Percentiles rank a stretch among this genome's conserved stretches.
Evolutionary conservation across 345 rosid species (phyloP).

Genomic region (Psidium friedrichsthalianum): DNA sequence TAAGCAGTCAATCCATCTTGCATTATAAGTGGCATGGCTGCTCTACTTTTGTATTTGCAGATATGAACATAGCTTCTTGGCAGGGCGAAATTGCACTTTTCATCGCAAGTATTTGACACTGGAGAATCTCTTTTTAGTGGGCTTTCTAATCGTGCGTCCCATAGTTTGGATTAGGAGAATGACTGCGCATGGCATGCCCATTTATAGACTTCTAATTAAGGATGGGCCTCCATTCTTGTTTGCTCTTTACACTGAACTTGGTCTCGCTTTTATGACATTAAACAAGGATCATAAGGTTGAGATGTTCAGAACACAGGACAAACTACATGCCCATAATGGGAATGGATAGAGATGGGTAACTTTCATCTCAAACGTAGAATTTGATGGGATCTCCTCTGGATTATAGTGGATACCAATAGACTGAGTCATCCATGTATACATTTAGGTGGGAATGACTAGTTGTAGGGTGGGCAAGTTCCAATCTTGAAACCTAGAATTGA

Average conservation of each 20-base stretch:
- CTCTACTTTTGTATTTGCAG: background rate
- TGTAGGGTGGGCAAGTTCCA: background rate
- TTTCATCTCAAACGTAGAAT: background rate
- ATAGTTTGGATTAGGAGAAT: background rate
- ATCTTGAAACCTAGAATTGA: background rate
- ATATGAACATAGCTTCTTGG: background rate
- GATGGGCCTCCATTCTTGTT: background rate
- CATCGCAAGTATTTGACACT: background rate
- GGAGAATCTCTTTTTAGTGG: background rate
- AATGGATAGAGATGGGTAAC: background rate
- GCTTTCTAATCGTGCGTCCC: background rate
- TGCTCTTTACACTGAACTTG: background rate
- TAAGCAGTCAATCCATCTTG: background rate
- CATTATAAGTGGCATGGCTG: background rate
- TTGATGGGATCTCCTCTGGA: background rate
- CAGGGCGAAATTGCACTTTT: background rate
- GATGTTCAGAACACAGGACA: background rate
- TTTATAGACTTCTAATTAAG: background rate
- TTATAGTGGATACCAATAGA: background rate
- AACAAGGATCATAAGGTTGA: background rate
- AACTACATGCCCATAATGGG: background rate
- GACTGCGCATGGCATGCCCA: background rate
- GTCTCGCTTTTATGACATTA: background rate
- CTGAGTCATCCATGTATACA: background rate
- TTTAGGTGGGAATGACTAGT: background rate